These are phyloP conservation scores for Globisporangium recalcitrans DNA, from an alignment of 352 stramenopile genomes.

Conservation along the genomic window DNA sequence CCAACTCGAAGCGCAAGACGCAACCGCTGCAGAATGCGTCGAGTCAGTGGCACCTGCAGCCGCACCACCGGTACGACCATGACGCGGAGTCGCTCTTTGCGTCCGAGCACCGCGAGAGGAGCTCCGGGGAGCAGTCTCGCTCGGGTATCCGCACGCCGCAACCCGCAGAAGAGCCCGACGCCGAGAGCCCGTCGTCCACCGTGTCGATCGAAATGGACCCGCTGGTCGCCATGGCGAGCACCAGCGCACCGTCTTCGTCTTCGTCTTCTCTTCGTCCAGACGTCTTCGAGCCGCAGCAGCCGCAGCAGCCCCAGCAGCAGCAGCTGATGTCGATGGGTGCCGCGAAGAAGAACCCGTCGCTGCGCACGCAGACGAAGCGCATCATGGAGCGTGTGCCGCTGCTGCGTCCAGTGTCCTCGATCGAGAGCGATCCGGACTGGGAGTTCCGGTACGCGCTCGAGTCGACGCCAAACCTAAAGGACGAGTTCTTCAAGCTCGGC, in stretches of 20 bases:
- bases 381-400: slow-evolving; percentile 33
- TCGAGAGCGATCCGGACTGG: slow-evolving; percentile 28
- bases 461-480: slow-evolving; percentile 16
- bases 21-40: background rate
- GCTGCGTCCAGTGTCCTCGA: slow-evolving; percentile 25
- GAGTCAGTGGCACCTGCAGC: slow-evolving; percentile 11
- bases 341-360: slow-evolving; percentile 10
- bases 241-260: slow-evolving; percentile 11
- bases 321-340: background rate
- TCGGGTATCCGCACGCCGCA: slow-evolving; percentile 20
- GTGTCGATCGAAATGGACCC: slow-evolving; percentile 27
- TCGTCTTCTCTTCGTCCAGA: background rate
- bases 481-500: slow-evolving; percentile 38
- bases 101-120: background rate
- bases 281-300: background rate
- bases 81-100: background rate
- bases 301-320: background rate
- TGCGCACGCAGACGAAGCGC: slow-evolving; percentile 21
- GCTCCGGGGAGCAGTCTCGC: slow-evolving; percentile 7
- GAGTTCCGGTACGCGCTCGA: slow-evolving; percentile 18
- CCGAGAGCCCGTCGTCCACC: slow-evolving; percentile 29
- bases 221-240: slow-evolving; percentile 9
- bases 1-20: slow-evolving; percentile 18
- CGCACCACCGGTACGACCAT: slow-evolving; percentile 18
- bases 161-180: slow-evolving; percentile 40